Conservation (phyloP, 768 basidiomycete species). For the Daedalea quercina region DNA sequence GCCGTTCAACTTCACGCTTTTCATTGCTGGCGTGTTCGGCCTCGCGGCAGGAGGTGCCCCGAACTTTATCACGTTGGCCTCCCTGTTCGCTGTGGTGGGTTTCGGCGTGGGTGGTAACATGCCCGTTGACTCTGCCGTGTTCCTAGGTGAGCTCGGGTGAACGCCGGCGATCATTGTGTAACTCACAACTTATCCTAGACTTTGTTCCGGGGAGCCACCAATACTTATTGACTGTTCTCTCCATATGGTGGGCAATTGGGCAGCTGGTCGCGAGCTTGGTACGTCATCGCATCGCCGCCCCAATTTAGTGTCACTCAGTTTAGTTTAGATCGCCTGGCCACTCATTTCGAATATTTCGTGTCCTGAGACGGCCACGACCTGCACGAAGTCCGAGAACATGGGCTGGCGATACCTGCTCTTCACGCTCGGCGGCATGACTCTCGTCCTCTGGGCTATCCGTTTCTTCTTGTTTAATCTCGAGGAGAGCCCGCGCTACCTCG, state of each 20-base stretch:
- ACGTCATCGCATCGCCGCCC: constrained; percentile 6
- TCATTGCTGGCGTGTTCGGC: constrained; percentile 48
- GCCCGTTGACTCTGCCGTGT: constrained; percentile 48
- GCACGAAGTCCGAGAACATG: constrained; percentile 44
- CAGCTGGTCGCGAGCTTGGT: constrained; percentile 45
- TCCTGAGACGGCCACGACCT: constrained; percentile 23
- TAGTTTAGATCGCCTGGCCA: constrained; percentile 48
- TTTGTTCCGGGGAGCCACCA: constrained; percentile 48
- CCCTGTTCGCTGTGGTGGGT: constrained; percentile 37
- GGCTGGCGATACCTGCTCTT: constrained; percentile 59
- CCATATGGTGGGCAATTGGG: constrained; percentile 55
- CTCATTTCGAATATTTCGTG: constrained; percentile 52
- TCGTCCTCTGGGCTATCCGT: constrained; percentile 46
- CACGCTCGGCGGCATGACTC: constrained; percentile 43
- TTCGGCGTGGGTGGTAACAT: constrained; percentile 53
- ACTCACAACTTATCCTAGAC: constrained; percentile 25
- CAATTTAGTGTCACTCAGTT: background rate
- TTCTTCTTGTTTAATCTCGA: constrained; percentile 46
- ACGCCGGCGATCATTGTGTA: too few relatives aligned
- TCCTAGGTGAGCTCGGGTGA: constrained; percentile 30
- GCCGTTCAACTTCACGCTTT: constrained; percentile 49
- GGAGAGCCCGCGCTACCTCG: constrained; percentile 53
- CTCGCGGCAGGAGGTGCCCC: constrained; percentile 41
- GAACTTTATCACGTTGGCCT: constrained; percentile 41
- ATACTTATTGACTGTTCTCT: constrained; percentile 49